Evolutionary conservation across 306 rosid species (phyloP), one percentile per base, ranked within the genome.

Genomic region (Citrullus colocynthis): DNA sequence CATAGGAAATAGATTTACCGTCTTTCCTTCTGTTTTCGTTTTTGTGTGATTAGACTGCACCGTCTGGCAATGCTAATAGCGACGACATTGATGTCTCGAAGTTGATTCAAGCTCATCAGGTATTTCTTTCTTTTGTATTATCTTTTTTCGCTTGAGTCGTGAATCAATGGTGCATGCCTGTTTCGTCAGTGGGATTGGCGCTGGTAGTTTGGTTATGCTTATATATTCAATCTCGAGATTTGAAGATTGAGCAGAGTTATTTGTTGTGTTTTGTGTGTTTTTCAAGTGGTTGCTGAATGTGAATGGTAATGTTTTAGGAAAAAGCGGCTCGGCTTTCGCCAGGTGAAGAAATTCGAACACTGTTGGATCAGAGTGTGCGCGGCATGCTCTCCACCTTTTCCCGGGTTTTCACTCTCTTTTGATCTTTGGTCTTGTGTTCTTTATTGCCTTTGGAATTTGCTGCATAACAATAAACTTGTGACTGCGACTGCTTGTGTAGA

Each of bases 31-130:
- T 77, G 57, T 60, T 28, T 30, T 28, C 15, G 0, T 65, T 20
- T 61, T 45, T 61, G 78, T 61, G 78, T 57, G 72, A 78, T 76
- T 85, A 90, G 97, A 79, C 81, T 69, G 86, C 62, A 74, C 58
- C 92, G 13, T 69, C 92, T 67, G 88, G 91, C 72, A 89, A 82
- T 84, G 88, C 34, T 77, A 80, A 69, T 54, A 82, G 81, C 3
- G 78, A 79, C 70, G 88, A 85, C 79, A 83, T 83, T 15, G 84
- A 84, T 44, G 74, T 90, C 2, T 87, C 89, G 76, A 88, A 87
- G 82, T 83, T 89, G 82, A 86, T 95, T 88, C 92, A 82, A 79
- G 88, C 90, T 69, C 98, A 92, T 85, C 96, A 95, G 98, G 97
- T 93, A 63, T 13, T 63, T 77, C 9, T 48, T 58, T 21, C 18